Conservation (phyloP, 805 yeast genomes). For the Lachancea fermentati region DNA sequence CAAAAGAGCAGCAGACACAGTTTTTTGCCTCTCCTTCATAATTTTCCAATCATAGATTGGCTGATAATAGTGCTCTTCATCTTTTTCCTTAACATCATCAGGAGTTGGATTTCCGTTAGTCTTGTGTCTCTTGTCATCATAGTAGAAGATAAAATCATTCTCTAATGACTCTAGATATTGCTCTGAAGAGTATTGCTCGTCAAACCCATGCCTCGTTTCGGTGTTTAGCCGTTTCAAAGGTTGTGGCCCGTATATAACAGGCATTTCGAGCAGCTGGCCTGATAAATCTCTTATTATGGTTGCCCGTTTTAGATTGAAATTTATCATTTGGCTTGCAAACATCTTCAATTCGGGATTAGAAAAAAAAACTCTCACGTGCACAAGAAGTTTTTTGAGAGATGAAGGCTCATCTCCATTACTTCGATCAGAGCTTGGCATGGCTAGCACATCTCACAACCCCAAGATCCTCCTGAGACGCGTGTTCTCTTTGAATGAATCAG, state of each 20-base stretch:
- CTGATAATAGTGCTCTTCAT: conserved; percentile 48
- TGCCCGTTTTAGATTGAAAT: too few species aligned
- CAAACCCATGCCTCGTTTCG: conserved; percentile 65
- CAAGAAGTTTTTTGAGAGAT: too few species aligned
- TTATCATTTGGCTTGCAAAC: too few species aligned
- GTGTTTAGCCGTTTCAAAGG: conserved; percentile 47
- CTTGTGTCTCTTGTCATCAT: conserved; percentile 86
- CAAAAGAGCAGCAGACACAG: conserved; percentile 88
- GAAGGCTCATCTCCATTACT: too few species aligned
- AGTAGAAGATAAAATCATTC: conserved; percentile 72
- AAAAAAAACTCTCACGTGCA: too few species aligned
- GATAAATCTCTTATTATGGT: too few species aligned
- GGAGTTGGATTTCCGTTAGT: conserved; percentile 80
- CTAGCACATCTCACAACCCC: conserved; percentile 36
- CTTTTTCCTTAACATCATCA: conserved; percentile 43
- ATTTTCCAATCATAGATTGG: conserved; percentile 87
- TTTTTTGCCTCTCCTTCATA: conserved; percentile 84
- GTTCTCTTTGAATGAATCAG: conserved; percentile 60
- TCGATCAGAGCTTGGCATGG: too few species aligned
- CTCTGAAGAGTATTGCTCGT: conserved; percentile 45
- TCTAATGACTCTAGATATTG: conserved; percentile 52
- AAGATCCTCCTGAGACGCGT: conserved; percentile 63
- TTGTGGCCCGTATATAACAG: conserved; percentile 29
- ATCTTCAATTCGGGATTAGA: too few species aligned
- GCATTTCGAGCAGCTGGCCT: conserved; percentile 16